phyloP scores from a whole-genome alignment of 2,329 filamentous ascomycete species.

The Aureobasidium melanogenum region DNA sequence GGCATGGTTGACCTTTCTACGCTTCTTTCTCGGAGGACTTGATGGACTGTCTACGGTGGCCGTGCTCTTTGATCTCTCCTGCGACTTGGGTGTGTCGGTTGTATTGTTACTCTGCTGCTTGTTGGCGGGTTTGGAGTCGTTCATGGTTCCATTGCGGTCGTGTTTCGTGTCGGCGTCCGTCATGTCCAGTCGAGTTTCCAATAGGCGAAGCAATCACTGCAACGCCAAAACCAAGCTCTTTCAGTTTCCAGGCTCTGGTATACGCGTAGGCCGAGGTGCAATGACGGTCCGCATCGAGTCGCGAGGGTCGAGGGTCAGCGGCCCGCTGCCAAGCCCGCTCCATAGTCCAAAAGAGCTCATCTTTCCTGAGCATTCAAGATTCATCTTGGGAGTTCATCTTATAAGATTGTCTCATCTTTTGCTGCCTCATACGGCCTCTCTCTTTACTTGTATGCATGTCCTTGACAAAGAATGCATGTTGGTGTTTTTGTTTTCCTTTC shows the following conservation, averaged over 20 bases:
- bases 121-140: background rate
- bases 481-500: background rate
- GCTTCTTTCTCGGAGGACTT: conserved; percentile 33
- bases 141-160: background rate
- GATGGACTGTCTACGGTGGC: background rate
- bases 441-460: background rate
- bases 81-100: background rate
- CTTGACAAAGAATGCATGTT: background rate
- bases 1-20: conserved; percentile 47
- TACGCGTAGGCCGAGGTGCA: background rate
- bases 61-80: conserved; percentile 7
- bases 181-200: background rate
- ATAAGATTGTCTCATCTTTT: too few species aligned
- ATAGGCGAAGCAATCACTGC: background rate
- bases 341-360: too few species aligned
- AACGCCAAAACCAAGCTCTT: background rate
- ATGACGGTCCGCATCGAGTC: background rate
- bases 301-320: background rate
- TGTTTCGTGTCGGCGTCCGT: background rate
- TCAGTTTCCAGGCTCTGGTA: background rate
- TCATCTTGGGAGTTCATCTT: too few species aligned
- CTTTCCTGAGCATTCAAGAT: too few species aligned
- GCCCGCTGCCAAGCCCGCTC: background rate
- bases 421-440: background rate
- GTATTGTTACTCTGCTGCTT: background rate